Evolutionary conservation across 2,329 filamentous ascomycete species (phyloP).

Genomic region (Parafenestella ontariensis): DNA sequence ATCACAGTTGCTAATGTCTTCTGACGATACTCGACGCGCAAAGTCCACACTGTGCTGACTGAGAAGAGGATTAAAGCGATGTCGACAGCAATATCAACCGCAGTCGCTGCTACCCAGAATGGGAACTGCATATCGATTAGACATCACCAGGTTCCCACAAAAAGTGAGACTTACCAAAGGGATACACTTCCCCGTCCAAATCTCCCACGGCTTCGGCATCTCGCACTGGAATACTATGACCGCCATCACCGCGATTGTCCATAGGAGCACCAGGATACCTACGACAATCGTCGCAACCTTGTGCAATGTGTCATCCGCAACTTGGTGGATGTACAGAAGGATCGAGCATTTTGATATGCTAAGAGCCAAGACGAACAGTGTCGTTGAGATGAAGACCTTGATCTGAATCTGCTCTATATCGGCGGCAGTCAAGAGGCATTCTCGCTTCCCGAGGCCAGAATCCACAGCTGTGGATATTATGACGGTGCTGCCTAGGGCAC

Average conservation of each 20-base stretch:
- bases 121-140: slow-evolving; percentile 8
- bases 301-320: slow-evolving; percentile 22
- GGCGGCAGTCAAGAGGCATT: slow-evolving; percentile 12
- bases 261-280: slow-evolving; percentile 20
- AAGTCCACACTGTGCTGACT: slow-evolving; percentile 21
- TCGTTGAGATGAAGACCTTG: slow-evolving; percentile 29
- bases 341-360: slow-evolving; percentile 35
- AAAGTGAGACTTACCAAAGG: slow-evolving; percentile 19
- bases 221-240: slow-evolving; percentile 33
- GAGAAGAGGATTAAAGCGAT: slow-evolving; percentile 24
- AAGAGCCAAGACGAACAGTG: slow-evolving; percentile 29
- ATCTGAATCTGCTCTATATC: slow-evolving; percentile 22
- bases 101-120: slow-evolving; percentile 31
- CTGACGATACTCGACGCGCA: slow-evolving; percentile 22
- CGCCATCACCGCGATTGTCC: slow-evolving; percentile 26
- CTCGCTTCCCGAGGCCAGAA: slow-evolving; percentile 26
- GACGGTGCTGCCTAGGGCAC: slow-evolving; percentile 31
- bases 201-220: slow-evolving; percentile 33
- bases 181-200: slow-evolving; percentile 31
- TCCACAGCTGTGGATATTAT: slow-evolving; percentile 29
- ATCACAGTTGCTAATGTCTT: slow-evolving; percentile 23
- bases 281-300: slow-evolving; percentile 16
- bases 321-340: slow-evolving; percentile 24
- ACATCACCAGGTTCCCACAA: background rate
- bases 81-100: slow-evolving; percentile 28